Conservation (phyloP, 257 asterid genomes). For the Parsonsia alboflavescens region DNA sequence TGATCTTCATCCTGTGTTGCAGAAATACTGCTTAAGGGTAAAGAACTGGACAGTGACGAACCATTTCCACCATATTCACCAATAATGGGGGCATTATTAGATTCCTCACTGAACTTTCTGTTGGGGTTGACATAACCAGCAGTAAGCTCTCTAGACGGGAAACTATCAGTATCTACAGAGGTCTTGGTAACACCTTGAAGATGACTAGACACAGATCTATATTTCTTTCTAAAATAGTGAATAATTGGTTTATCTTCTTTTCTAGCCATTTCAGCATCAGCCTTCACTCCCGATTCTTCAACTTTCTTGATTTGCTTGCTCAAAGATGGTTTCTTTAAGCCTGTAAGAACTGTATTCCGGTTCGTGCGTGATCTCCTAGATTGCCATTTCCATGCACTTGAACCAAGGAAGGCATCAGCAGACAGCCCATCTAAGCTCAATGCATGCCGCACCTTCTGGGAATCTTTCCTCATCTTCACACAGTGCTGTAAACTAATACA, state of each 20-base stretch:
- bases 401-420: constrained; percentile 30
- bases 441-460: constrained; percentile 48
- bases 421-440: constrained; percentile 58
- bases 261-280: constrained; percentile 27
- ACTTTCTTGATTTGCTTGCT: constrained; percentile 18
- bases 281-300: constrained; percentile 24
- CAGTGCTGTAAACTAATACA: constrained; percentile 61
- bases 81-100: constrained; percentile 5
- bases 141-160: constrained; percentile 15
- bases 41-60: constrained; percentile 11
- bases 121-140: constrained; percentile 14
- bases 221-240: constrained; percentile 69
- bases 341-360: constrained; percentile 29
- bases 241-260: constrained; percentile 36
- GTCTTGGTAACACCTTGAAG: constrained; percentile 23
- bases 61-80: constrained; percentile 25
- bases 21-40: constrained; percentile 19
- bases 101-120: constrained; percentile 17
- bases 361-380: constrained; percentile 79
- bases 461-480: constrained; percentile 57
- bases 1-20: constrained; percentile 21
- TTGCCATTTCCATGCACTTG: constrained; percentile 51
- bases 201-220: constrained; percentile 33
- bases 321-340: constrained; percentile 27
- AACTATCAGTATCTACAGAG: constrained; percentile 20